These are phyloP conservation scores for Stenogyne calaminthoides DNA, from an alignment of 305 asterid species.

Conservation along the genomic window DNA sequence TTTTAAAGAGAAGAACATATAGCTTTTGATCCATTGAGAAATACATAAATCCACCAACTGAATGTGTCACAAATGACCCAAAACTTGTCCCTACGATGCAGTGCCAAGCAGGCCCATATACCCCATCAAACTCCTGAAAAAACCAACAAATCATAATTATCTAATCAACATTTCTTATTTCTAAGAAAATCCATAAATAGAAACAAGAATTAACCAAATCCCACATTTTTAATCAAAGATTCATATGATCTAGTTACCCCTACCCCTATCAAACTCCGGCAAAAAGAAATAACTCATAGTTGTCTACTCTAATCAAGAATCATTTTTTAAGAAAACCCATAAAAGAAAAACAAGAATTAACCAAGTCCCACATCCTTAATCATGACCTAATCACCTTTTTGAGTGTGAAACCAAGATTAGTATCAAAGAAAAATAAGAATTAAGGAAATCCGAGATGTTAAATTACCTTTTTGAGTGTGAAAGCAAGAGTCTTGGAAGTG, in stretches of 20 bases:
- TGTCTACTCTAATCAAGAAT: background rate
- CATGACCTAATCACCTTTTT: too few species aligned
- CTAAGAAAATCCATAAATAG: background rate
- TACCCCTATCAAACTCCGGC: too few species aligned
- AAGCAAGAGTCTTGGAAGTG: constrained; percentile 90
- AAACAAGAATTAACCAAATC: background rate
- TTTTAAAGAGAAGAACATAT: constrained; percentile 79
- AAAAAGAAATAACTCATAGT: too few species aligned
- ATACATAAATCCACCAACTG: constrained; percentile 90
- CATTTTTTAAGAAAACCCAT: background rate
- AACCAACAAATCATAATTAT: constrained; percentile 25
- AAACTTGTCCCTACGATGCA: constrained; percentile 92
- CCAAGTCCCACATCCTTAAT: constrained; percentile 13
- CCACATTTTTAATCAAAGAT: background rate
- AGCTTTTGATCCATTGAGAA: constrained; percentile 91
- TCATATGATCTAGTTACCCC: too few species aligned
- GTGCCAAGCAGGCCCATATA: constrained; percentile 96
- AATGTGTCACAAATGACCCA: constrained; percentile 94
- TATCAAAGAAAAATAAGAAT: too few species aligned
- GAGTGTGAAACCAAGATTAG: too few species aligned
- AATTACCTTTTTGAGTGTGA: constrained; percentile 81
- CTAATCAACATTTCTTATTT: constrained; percentile 3
- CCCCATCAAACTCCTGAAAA: constrained; percentile 92
- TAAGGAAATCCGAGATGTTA: constrained; percentile 21
- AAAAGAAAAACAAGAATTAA: background rate